These are phyloP conservation scores for Panicum miliaceum DNA, from an alignment of 176 grass and related monocot genomes.

Conservation along the genomic window DNA sequence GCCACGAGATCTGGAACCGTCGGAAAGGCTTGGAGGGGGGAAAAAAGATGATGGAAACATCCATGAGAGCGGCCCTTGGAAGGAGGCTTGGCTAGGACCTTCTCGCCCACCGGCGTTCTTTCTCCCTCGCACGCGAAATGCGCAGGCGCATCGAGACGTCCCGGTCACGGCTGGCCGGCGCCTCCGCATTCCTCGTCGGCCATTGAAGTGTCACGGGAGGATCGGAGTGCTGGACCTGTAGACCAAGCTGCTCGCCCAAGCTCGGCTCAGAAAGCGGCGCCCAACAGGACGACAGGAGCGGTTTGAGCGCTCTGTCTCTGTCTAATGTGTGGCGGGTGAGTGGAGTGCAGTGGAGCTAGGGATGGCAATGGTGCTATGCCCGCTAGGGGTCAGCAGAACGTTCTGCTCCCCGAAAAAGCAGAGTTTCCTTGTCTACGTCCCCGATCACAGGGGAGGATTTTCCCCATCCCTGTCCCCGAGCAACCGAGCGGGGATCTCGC, in stretches of 20 bases:
- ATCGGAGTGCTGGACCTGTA: background rate
- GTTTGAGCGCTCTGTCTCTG: background rate
- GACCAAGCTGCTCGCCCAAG: background rate
- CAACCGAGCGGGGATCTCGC: too few relatives aligned
- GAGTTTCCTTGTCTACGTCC: too few relatives aligned
- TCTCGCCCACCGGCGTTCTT: background rate
- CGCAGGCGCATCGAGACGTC: background rate
- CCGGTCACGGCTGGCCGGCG: background rate
- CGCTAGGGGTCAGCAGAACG: too few relatives aligned
- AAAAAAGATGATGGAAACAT: slow-evolving; percentile 41
- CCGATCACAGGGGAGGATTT: too few relatives aligned
- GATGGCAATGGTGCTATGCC: too few relatives aligned
- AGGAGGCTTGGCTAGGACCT: too few relatives aligned
- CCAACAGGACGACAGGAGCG: background rate
- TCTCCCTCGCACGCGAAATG: background rate
- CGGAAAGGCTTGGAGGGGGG: background rate
- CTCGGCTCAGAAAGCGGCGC: too few relatives aligned
- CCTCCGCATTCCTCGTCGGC: background rate
- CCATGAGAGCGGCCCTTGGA: background rate
- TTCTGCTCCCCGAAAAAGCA: too few relatives aligned
- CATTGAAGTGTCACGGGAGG: background rate
- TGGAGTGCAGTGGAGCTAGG: too few relatives aligned
- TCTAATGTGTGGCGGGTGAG: too few relatives aligned
- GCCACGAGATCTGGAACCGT: background rate
- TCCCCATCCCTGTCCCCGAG: too few relatives aligned